Base-by-base conservation (phyloP, 129 eudicot species). In the Sambucus nigra region DNA sequence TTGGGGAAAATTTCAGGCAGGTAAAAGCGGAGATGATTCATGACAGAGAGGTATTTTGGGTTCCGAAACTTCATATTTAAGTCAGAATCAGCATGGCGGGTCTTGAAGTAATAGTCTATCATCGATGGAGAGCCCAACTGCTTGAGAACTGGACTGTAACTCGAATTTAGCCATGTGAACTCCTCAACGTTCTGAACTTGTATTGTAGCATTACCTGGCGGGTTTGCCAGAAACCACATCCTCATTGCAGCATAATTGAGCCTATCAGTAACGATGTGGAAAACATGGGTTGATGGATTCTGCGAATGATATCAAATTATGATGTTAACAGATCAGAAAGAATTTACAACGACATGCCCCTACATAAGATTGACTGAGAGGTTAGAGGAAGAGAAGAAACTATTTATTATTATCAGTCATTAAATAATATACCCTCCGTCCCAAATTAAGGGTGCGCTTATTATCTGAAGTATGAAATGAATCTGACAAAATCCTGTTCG, bases 211-310 rank as follows among this genome's bases (percentile, higher is more conserved):
- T 68, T 64, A 42, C 84, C 67, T 2, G 94, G 89, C 35, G 91
- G 89, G 64, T 91, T 86, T 24, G 87, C 75, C 67, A 86, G 74
- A 72, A 91, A 91, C 99, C 99, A 91, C 99, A 91, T 91, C 64
- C 78, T 76, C 99, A 91, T 91, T 40, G 99, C 95, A 38, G 94
- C 99, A 48, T 79, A 91, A 64, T 91, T 91, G 21, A 91, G 84
- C 74, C 78, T 86, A 57, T 91, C 99, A 4, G 99, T 91, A 40
- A 91, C 99, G 20, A 91, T 69, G 69, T 91, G 99, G 70, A 91
- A 85, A 21, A 91, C 95, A 33, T 85, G 94, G 25, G 66, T 67
- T 16, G 88, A 81, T 19, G 95, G 79, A 64, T 85, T 69, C 99
- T 91, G 94, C 22, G 35, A 27, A 40, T 46, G 17, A 39, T 16